Conservation (phyloP, 2,329 filamentous ascomycete species). For the Cladosporium sp. region DNA sequence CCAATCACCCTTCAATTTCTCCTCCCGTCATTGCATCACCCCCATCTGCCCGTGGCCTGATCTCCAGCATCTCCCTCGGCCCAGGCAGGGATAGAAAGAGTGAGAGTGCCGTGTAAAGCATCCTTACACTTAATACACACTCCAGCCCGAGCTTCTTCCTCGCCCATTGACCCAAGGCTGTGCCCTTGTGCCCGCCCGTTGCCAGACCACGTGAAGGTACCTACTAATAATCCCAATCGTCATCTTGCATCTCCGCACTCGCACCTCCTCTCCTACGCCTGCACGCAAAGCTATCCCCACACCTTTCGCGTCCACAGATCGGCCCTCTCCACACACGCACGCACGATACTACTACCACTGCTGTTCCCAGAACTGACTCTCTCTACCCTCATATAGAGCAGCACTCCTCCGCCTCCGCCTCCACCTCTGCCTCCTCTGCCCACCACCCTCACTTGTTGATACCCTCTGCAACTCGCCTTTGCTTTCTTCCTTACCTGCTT, state of each 20-base stretch:
- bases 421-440: background rate
- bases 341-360: background rate
- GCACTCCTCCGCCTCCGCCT: background rate
- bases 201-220: constrained; percentile 8
- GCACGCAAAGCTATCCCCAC: background rate
- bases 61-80: no score
- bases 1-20: no score
- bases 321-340: background rate
- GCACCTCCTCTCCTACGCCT: background rate
- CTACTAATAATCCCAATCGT: constrained; percentile 7
- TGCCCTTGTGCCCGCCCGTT: no score
- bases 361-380: no score
- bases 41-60: no score
- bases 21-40: no score
- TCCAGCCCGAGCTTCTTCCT: background rate
- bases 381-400: background rate
- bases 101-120: no score
- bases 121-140: no score
- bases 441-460: background rate
- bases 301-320: background rate
- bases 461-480: background rate
- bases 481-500: background rate
- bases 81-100: no score
- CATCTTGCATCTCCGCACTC: constrained; percentile 4
- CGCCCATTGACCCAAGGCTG: background rate